Base-by-base conservation (phyloP, 805 yeast genomes). In the Hanseniaspora guilliermondii region DNA sequence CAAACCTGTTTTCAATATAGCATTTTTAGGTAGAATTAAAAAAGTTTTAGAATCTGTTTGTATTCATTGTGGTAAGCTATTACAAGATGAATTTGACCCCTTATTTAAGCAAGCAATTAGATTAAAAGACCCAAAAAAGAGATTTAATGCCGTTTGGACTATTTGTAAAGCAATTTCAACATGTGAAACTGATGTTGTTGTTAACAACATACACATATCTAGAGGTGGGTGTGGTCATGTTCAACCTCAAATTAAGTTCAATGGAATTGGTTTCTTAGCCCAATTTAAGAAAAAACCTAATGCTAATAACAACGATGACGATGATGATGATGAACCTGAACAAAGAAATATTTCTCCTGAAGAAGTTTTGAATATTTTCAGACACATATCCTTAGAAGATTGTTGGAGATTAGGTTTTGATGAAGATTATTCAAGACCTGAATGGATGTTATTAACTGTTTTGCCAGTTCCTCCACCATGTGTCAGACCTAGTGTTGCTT, bases 391-490 rank as follows among this genome's bases (percentile, higher is more conserved):
- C 38, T 75, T 85, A 17, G 85, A 84, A 64, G 99, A 93, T 66
- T 81, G 95, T 58, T 74, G 69, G 46, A 80, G 78, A 60, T 68
- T 93, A 57, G 99, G 99, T 5, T 83, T 93, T 70, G 87, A 85
- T 65, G 94, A 88, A 66, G 97, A 93, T 66, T 93, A 87, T 64
- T 93, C 99, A 1, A 83, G 98, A 63, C 99, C 99, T 2, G 99
- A 93, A 71, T 93, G 98, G 99, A 80, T 93, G 82, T 76, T 93
- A 57, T 79, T 93, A 60, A 88, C 97, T 1, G 97, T 93, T n/a
- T 75, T 93, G 63, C 98, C 99, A 1, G 98, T 93, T 19, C 99
- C 99, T 44, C 99, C 99, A 50, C 99, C 99, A 58, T 97, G 97
- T 36, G 99, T 93, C 35, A 83, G 99, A 69, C 99, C 99, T 11